phyloP scores from a whole-genome alignment of 192 early-diverging fungal species.

The Backusella parvicylindrica region DNA sequence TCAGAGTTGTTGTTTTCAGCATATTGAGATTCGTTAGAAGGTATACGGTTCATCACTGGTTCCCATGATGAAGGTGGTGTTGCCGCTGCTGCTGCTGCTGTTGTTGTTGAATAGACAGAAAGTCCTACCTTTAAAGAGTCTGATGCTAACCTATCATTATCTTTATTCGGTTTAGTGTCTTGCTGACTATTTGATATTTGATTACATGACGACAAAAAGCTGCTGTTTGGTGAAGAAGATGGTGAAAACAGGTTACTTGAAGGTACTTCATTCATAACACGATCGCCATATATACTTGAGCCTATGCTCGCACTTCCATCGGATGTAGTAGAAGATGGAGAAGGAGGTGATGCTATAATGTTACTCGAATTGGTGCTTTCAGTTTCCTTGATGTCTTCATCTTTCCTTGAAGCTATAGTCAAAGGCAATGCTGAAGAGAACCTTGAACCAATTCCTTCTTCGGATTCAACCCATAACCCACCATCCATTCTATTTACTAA shows the following conservation, averaged over 20 bases:
- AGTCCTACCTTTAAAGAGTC: neutral
- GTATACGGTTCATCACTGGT: neutral
- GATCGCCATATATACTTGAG: neutral
- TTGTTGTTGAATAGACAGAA: neutral
- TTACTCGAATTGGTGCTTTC: neutral
- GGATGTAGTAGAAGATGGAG: constrained; percentile 27
- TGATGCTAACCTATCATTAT: neutral
- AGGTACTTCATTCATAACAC: neutral
- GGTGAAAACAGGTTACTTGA: neutral
- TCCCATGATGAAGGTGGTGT: neutral
- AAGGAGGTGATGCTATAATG: constrained; percentile 24
- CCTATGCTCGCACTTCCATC: constrained; percentile 24
- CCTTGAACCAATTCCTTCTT: constrained; percentile 48
- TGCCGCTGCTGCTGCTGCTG: neutral
- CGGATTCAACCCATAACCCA: constrained; percentile 54
- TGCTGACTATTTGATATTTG: neutral
- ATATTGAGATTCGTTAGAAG: neutral
- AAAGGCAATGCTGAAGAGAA: constrained; percentile 49
- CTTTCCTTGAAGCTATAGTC: neutral
- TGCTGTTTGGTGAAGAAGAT: neutral
- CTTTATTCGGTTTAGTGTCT: neutral
- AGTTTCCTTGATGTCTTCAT: neutral
- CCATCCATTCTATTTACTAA: constrained; percentile 66
- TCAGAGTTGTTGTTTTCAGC: neutral
- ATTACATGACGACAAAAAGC: neutral